Evolutionary conservation across 306 rosid species (phyloP).

Genomic region (Carpinus fangiana): DNA sequence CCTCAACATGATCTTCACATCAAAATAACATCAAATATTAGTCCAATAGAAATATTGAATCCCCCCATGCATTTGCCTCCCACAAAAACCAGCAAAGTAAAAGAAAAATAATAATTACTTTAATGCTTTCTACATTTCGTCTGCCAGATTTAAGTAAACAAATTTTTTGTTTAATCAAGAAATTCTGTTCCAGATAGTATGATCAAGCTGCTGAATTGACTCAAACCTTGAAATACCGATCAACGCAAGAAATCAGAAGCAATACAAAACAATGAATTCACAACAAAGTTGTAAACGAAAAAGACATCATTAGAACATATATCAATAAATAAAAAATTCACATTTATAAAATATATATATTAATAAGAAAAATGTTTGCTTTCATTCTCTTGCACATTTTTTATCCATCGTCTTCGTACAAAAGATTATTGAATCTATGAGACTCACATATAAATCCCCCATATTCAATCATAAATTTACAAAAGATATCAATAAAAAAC

Average conservation of each 20-base stretch:
- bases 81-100: not conserved
- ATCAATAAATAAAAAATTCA: too few relatives aligned
- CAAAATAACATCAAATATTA: not conserved
- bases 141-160: not conserved
- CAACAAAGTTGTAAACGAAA: not conserved
- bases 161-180: not conserved
- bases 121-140: not conserved
- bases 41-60: not conserved
- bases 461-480: too few relatives aligned
- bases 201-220: not conserved
- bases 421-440: too few relatives aligned
- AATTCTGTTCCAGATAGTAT: not conserved
- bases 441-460: too few relatives aligned
- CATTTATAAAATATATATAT: too few relatives aligned
- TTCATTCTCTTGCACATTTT: too few relatives aligned
- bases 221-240: not conserved
- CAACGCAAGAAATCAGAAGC: not conserved
- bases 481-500: too few relatives aligned
- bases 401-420: too few relatives aligned
- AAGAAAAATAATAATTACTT: not conserved
- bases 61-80: not conserved
- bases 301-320: too few relatives aligned
- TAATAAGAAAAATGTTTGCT: too few relatives aligned
- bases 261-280: not conserved
- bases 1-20: not conserved